A percentile compares a stretch with the other conserved stretches of the same genome.
Evolutionary conservation across 495 filamentous ascomycete species (phyloP).

Genomic region (Gamarada debralockiae): DNA sequence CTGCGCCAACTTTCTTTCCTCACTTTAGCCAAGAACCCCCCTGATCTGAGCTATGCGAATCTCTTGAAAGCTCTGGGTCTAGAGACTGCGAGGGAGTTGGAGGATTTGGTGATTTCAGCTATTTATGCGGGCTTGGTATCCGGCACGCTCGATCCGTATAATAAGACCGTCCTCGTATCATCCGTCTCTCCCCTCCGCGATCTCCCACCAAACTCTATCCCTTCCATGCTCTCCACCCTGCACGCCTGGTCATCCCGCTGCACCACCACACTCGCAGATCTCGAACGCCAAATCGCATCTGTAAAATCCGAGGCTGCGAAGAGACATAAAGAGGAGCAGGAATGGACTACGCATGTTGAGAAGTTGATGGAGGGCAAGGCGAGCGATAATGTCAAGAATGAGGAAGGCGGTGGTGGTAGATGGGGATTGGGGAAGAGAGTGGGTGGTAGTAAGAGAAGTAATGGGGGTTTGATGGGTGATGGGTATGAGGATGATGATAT

Average conservation of each 20-base stretch:
- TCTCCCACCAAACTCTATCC: conserved; percentile 64
- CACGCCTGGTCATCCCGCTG: conserved; percentile 75
- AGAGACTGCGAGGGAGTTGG: conserved; percentile 63
- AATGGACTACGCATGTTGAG: conserved; percentile 43
- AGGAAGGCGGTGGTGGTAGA: conserved; percentile 26
- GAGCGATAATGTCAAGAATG: conserved; percentile 32
- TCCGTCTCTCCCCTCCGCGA: conserved; percentile 83
- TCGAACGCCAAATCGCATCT: conserved; percentile 66
- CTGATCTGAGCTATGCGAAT: conserved; percentile 64
- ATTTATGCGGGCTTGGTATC: conserved; percentile 82
- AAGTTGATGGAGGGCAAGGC: conserved; percentile 36
- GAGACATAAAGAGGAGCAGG: conserved; percentile 45
- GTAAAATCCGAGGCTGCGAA: conserved; percentile 53
- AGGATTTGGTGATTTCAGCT: conserved; percentile 83
- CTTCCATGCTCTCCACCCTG: conserved; percentile 61
- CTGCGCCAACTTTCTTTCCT: conserved; percentile 89
- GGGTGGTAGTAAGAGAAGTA: conserved; percentile 37
- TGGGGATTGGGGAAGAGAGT: conserved; percentile 26
- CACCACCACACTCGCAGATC: conserved; percentile 63
- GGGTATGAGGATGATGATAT: conserved; percentile 51
- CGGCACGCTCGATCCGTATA: conserved; percentile 75
- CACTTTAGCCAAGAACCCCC: conserved; percentile 58
- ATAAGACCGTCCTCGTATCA: conserved; percentile 68
- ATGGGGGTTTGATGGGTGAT: conserved; percentile 43
- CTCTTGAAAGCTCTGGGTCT: conserved; percentile 68